Conservation (phyloP, 2,329 filamentous ascomycete species). For the Aspergillus fumigatus region DNA sequence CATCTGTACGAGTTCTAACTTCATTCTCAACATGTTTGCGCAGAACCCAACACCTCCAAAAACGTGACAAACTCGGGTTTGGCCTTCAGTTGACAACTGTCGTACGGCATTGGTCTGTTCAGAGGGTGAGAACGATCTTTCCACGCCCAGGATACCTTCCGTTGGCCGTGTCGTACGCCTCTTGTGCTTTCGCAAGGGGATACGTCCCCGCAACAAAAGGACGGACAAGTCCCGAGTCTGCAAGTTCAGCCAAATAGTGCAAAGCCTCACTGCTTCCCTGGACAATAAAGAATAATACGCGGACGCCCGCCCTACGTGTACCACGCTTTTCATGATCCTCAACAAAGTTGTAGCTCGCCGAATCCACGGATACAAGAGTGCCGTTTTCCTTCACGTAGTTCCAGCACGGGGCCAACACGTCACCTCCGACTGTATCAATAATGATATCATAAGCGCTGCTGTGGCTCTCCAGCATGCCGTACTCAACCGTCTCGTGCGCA, state of each 20-base stretch:
- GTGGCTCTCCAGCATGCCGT: slow-evolving; percentile 14
- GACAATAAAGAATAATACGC: slow-evolving; percentile 22
- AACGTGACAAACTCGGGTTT: too few relatives aligned
- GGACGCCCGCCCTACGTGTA: slow-evolving; percentile 13
- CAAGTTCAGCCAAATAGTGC: slow-evolving; percentile 10
- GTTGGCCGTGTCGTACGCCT: slow-evolving; percentile 20
- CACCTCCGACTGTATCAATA: slow-evolving; percentile 23
- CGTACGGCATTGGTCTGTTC: background rate
- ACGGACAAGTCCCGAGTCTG: slow-evolving; percentile 9
- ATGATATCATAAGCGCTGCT: slow-evolving; percentile 18
- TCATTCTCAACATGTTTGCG: too few relatives aligned
- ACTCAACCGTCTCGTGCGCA: slow-evolving; percentile 38
- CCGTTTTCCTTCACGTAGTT: slow-evolving; percentile 11
- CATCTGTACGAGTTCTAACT: too few relatives aligned
- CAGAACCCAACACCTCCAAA: too few relatives aligned
- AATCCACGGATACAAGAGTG: slow-evolving; percentile 22
- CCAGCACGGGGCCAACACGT: slow-evolving; percentile 18
- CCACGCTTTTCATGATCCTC: slow-evolving; percentile 13
- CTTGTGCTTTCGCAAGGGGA: slow-evolving; percentile 11
- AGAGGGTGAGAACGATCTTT: slow-evolving; percentile 21
- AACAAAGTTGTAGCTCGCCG: slow-evolving; percentile 21
- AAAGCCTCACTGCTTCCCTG: slow-evolving; percentile 9
- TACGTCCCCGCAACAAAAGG: slow-evolving; percentile 17
- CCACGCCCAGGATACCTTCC: slow-evolving; percentile 13
- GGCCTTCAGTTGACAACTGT: too few relatives aligned